Percentiles rank a stretch among this genome's conserved stretches.
Conservation (phyloP, 768 basidiomycete species). For the Rhodosporidiobolus sp. region DNA sequence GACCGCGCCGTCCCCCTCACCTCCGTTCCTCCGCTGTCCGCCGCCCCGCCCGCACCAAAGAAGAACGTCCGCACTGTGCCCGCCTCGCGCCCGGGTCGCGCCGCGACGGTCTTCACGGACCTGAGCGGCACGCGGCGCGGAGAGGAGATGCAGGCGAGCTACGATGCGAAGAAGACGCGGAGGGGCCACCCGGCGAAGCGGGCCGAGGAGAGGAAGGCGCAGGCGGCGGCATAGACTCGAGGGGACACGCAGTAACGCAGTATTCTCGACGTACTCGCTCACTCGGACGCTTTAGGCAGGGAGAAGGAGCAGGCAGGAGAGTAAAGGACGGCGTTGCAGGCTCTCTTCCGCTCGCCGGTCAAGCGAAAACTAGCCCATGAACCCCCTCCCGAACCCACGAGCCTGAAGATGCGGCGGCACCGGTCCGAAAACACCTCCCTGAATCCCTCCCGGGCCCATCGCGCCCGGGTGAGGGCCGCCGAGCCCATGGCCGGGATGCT, state of each 20-base stretch:
- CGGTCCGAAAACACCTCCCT: neutral
- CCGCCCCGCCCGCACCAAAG: neutral
- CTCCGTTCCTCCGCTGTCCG: neutral
- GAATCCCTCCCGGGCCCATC: neutral
- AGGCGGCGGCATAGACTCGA: too few species aligned
- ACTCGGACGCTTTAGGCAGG: too few species aligned
- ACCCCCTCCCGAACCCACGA: too few species aligned
- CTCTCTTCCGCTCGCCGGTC: too few species aligned
- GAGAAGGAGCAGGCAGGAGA: too few species aligned
- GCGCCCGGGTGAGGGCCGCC: too few species aligned
- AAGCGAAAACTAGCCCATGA: too few species aligned
- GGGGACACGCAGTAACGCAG: too few species aligned
- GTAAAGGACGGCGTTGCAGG: too few species aligned
- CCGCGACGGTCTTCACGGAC: slow-evolving; percentile 26
- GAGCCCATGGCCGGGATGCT: neutral
- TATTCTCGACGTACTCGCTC: too few species aligned
- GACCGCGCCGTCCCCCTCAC: slow-evolving; percentile 11
- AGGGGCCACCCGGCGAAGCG: slow-evolving; percentile 8
- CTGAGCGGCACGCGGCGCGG: slow-evolving; percentile 25
- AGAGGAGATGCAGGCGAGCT: slow-evolving; percentile 1
- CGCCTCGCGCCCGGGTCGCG: slow-evolving; percentile 34
- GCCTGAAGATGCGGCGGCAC: too few species aligned
- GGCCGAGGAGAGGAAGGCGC: neutral
- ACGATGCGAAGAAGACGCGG: slow-evolving; percentile 21
- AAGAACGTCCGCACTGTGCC: neutral